phyloP scores from a whole-genome alignment of 1,284 basidiomycete genomes.

The Tilletia setariae region DNA sequence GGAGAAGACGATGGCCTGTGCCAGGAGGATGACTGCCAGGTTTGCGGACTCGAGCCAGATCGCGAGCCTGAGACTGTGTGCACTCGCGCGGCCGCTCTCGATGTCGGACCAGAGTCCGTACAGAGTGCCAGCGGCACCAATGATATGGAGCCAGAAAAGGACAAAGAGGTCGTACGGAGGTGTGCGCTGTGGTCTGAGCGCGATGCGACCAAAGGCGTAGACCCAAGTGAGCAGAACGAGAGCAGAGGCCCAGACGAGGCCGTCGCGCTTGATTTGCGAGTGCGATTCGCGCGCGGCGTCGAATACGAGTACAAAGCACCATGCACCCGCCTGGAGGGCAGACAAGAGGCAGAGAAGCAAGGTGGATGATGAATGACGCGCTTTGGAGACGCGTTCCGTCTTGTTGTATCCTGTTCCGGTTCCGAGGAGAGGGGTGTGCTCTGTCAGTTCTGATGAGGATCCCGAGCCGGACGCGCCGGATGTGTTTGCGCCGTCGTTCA shows the following conservation, averaged over 20 bases:
- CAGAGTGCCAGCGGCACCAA: not conserved
- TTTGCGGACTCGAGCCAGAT: not conserved
- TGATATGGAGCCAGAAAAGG: not conserved
- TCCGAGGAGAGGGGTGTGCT: not conserved
- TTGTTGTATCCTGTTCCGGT: not conserved
- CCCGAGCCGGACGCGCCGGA: not conserved
- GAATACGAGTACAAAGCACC: not conserved
- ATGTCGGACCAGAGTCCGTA: not conserved
- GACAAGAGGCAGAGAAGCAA: not conserved
- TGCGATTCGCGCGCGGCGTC: not conserved
- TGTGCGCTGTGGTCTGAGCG: conserved; percentile 6
- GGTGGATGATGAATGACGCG: not conserved
- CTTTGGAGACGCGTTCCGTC: not conserved
- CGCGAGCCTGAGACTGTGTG: not conserved
- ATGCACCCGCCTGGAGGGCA: not conserved
- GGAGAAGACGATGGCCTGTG: not conserved
- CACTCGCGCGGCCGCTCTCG: not conserved
- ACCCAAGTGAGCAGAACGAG: conserved; percentile 6
- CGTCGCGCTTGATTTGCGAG: not conserved
- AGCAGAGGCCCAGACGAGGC: not conserved
- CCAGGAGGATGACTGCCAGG: not conserved
- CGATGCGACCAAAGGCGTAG: conserved; percentile 8
- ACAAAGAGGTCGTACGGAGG: conserved; percentile 6
- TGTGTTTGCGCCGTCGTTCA: not conserved
- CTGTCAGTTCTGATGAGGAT: not conserved